Evolutionary conservation across 2,329 filamentous ascomycete genomes (phyloP).

Genomic region (Aspergillus versicolor): DNA sequence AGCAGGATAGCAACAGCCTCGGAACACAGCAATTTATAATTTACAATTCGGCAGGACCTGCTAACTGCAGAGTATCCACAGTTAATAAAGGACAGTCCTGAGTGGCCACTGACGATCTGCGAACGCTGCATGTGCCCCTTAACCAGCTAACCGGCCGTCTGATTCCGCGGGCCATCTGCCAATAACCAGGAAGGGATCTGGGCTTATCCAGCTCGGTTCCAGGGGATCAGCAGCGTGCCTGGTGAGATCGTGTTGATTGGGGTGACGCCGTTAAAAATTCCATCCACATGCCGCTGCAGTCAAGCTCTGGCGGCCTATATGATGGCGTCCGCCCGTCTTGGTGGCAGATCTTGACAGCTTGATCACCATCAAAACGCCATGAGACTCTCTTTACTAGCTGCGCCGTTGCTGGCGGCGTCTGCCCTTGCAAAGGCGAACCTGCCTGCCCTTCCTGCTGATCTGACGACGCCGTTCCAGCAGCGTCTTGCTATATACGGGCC

Average conservation of each 20-base stretch:
- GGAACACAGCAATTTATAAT: too few species aligned
- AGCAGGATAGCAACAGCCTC: too few species aligned
- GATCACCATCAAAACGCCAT: too few species aligned
- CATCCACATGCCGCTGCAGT: too few species aligned
- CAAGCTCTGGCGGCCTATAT: background rate
- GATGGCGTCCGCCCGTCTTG: background rate
- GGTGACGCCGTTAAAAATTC: background rate
- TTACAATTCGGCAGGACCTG: too few species aligned
- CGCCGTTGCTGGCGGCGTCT: conserved; percentile 27
- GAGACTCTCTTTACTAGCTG: background rate
- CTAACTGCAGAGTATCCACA: too few species aligned
- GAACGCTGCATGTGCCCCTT: background rate
- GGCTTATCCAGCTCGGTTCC: background rate
- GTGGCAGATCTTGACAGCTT: too few species aligned
- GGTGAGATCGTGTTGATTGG: background rate
- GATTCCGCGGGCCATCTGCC: background rate
- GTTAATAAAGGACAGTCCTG: background rate
- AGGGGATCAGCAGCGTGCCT: background rate
- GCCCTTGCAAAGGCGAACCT: conserved; percentile 36
- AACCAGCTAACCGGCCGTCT: background rate
- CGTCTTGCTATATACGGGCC: conserved; percentile 53
- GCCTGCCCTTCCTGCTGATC: conserved; percentile 49
- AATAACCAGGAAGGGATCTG: too few species aligned
- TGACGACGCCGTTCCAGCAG: conserved; percentile 56
- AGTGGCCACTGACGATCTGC: background rate